phyloP scores from a whole-genome alignment of 192 early-diverging fungal genomes.

The Mortierella claussenii region DNA sequence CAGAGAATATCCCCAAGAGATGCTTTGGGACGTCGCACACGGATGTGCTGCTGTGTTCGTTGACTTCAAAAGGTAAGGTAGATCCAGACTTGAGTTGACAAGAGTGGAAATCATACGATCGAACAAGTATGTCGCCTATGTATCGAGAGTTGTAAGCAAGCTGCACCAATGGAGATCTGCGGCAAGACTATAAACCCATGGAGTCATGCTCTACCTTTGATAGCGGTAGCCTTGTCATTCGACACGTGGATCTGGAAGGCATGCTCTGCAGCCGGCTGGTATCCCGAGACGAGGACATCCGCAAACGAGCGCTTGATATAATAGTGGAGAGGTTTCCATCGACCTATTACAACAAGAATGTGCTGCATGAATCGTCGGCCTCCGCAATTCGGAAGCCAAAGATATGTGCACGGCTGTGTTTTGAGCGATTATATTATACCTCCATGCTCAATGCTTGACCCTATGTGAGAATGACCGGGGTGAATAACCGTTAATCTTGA shows the following conservation, averaged over 20 bases:
- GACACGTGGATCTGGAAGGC: conserved; percentile 19
- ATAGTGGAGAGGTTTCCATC: conserved; percentile 44
- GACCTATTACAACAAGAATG: conserved; percentile 7
- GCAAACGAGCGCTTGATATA: conserved; percentile 30
- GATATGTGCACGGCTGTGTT: neutral
- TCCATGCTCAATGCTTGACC: conserved; percentile 47
- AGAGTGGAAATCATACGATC: neutral
- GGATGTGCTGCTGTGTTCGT: conserved; percentile 2
- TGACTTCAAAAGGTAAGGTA: neutral
- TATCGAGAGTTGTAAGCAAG: no score
- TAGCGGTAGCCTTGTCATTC: neutral
- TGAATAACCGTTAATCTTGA: neutral
- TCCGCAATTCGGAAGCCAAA: neutral
- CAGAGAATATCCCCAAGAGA: neutral
- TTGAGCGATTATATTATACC: no score
- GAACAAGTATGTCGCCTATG: conserved; percentile 11
- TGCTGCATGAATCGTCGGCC: neutral
- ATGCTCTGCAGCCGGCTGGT: neutral
- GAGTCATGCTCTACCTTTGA: conserved; percentile 16
- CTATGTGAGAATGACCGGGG: neutral
- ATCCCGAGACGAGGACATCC: conserved; percentile 24
- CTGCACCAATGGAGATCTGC: no score
- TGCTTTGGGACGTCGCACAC: neutral
- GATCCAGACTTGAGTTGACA: neutral
- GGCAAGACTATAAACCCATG: no score